Percentiles rank a stretch among this genome's conserved stretches.
Conservation (phyloP, 2,329 filamentous ascomycete species). For the Trichoderma polysporum region DNA sequence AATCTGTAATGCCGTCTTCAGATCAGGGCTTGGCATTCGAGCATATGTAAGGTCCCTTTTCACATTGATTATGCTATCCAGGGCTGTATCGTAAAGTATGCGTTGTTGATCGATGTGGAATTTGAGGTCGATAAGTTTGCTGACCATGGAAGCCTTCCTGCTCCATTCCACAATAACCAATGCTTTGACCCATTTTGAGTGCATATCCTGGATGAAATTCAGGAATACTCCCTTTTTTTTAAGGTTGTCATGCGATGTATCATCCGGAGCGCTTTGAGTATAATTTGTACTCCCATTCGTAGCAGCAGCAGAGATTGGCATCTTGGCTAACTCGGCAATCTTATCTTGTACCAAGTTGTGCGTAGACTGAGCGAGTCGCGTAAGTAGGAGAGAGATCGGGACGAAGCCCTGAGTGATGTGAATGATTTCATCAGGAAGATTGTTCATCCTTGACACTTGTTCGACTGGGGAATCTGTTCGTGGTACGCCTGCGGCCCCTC, state of each 20-base stretch:
- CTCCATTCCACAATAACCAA: constrained; percentile 91
- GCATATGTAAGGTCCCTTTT: constrained; percentile 71
- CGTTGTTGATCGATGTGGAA: constrained; percentile 67
- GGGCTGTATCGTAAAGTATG: constrained; percentile 57
- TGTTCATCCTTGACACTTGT: constrained; percentile 48
- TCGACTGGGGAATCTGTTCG: constrained; percentile 25
- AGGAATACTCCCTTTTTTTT: constrained; percentile 74
- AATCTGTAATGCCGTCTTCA: constrained; percentile 84
- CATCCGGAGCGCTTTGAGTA: constrained; percentile 43
- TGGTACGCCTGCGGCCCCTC: constrained; percentile 28
- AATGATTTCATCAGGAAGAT: constrained; percentile 59
- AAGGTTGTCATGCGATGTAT: constrained; percentile 64
- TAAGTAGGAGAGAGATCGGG: constrained; percentile 71
- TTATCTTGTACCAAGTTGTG: constrained; percentile 74
- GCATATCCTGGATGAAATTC: constrained; percentile 74
- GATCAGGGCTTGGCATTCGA: constrained; percentile 83
- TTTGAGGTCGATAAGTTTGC: constrained; percentile 84
- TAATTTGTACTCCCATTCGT: constrained; percentile 51
- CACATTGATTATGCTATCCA: constrained; percentile 66
- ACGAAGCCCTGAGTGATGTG: constrained; percentile 78
- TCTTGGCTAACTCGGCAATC: constrained; percentile 67
- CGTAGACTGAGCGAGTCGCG: constrained; percentile 77
- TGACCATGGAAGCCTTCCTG: constrained; percentile 73
- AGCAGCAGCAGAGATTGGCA: constrained; percentile 54
- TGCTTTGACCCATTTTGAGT: constrained; percentile 89